These are phyloP conservation scores for Paratinospora sagittata DNA, from an alignment of 164 flowering plant species.

Conservation along the genomic window DNA sequence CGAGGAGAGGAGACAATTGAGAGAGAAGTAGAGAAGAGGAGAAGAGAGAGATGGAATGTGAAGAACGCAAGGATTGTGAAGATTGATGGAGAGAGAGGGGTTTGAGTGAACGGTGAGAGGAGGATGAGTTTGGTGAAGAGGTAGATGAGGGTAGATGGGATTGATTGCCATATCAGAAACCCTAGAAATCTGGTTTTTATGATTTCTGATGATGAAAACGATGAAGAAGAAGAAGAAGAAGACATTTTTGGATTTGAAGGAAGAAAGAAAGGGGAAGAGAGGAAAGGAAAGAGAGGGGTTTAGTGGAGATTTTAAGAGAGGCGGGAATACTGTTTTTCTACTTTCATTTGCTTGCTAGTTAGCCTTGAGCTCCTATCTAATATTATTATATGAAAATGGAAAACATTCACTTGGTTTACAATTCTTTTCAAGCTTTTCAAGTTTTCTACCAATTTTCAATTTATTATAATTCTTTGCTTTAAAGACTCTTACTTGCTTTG, in stretches of 20 bases:
- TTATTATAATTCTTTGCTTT: too few relatives aligned
- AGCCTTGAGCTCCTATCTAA: too few relatives aligned
- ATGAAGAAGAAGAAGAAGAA: slow-evolving; percentile 12
- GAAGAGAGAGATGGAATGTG: slow-evolving; percentile 19
- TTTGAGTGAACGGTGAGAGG: slow-evolving; percentile 22
- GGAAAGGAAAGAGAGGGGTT: neutral
- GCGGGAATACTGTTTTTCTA: neutral
- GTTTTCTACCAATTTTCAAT: too few relatives aligned
- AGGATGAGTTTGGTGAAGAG: slow-evolving; percentile 27
- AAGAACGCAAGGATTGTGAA: slow-evolving; percentile 12
- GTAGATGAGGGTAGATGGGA: slow-evolving; percentile 42
- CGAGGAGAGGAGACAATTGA: slow-evolving; percentile 36
- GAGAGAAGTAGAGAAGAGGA: slow-evolving; percentile 27
- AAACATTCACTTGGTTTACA: too few relatives aligned
- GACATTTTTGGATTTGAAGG: slow-evolving; percentile 10
- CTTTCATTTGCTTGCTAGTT: too few relatives aligned
- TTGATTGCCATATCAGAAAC: slow-evolving; percentile 66
- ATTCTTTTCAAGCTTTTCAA: too few relatives aligned
- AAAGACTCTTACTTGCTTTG: too few relatives aligned
- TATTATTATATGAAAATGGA: too few relatives aligned
- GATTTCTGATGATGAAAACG: slow-evolving; percentile 21
- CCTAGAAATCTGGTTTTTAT: slow-evolving; percentile 56
- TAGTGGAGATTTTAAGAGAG: neutral
- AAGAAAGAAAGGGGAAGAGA: neutral
- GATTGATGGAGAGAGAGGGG: slow-evolving; percentile 19